These are phyloP conservation scores for Penicillium dipodomyicola DNA, from an alignment of 495 filamentous ascomycete genomes.

Conservation along the genomic window DNA sequence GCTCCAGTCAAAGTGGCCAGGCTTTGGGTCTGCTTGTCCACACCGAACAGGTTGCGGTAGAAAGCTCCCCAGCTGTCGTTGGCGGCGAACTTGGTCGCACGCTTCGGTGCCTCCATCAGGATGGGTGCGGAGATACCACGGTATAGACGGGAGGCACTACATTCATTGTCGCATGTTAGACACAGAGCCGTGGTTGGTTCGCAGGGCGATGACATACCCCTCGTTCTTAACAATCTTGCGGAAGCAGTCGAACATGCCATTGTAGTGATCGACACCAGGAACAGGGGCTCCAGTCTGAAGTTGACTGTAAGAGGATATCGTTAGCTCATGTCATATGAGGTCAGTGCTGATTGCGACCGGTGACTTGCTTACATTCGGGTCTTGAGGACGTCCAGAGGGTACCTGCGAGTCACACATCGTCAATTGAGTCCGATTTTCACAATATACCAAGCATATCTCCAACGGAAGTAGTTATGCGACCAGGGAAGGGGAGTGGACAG, in stretches of 20 bases:
- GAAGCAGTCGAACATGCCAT: conserved; percentile 97
- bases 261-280: conserved; percentile 77
- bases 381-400: conserved; percentile 97
- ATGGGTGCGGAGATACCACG: conserved; percentile 95
- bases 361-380: conserved; percentile 76
- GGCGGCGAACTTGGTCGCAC: conserved; percentile 97
- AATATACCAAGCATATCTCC: neutral
- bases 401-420: conserved; percentile 57
- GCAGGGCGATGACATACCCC: conserved; percentile 57
- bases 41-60: conserved; percentile 80
- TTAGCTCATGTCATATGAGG: conserved; percentile 15
- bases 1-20: conserved; percentile 91
- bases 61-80: conserved; percentile 97
- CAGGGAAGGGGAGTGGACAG: conserved; percentile 7
- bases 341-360: conserved; percentile 19
- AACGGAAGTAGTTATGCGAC: neutral
- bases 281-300: conserved; percentile 69
- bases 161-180: conserved; percentile 10
- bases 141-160: conserved; percentile 82
- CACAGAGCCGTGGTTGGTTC: conserved; percentile 1
- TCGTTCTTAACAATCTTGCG: conserved; percentile 92
- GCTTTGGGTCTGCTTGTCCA: conserved; percentile 81
- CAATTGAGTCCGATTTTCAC: conserved; percentile 8
- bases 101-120: conserved; percentile 97
- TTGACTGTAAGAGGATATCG: conserved; percentile 54